These are phyloP conservation scores for Citrus australasica DNA, from an alignment of 345 rosid genomes.

Conservation along the genomic window DNA sequence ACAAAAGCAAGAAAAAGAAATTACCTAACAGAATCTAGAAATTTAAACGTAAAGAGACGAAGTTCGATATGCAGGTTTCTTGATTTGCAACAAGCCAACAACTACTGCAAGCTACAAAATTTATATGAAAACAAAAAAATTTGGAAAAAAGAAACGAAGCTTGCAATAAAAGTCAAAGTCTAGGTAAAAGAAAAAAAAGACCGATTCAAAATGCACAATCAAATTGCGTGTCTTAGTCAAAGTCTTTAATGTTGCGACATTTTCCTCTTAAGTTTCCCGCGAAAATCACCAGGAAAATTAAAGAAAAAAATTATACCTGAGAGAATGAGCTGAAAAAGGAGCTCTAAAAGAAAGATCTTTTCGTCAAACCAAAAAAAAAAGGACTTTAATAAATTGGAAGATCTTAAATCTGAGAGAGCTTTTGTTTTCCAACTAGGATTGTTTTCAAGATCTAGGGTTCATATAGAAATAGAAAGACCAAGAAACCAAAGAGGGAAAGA, in stretches of 20 bases:
- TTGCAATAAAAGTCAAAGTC: slow-evolving; percentile 17
- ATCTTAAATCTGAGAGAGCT: slow-evolving; percentile 11
- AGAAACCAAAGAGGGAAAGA: neutral
- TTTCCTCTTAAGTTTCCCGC: slow-evolving; percentile 2
- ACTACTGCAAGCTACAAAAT: slow-evolving; percentile 22
- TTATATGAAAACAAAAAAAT: neutral
- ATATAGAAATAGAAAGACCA: neutral
- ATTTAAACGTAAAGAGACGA: neutral
- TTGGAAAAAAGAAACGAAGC: neutral
- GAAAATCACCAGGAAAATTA: neutral
- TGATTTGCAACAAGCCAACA: slow-evolving; percentile 20
- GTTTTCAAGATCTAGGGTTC: slow-evolving; percentile 30
- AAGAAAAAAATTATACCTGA: neutral
- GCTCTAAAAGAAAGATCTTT: neutral
- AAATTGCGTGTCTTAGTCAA: neutral
- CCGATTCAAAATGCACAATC: slow-evolving; percentile 6
- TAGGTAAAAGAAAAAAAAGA: neutral
- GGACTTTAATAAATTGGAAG: neutral
- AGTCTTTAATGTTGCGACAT: neutral
- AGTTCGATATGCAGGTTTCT: neutral
- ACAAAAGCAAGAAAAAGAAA: neutral
- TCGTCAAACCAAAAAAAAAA: neutral
- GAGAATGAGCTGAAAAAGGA: neutral
- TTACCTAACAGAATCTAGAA: neutral
- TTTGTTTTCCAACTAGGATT: neutral